Base-by-base conservation (phyloP, 2,329 filamentous ascomycete genomes). In the Exophiala aquamarina region DNA sequence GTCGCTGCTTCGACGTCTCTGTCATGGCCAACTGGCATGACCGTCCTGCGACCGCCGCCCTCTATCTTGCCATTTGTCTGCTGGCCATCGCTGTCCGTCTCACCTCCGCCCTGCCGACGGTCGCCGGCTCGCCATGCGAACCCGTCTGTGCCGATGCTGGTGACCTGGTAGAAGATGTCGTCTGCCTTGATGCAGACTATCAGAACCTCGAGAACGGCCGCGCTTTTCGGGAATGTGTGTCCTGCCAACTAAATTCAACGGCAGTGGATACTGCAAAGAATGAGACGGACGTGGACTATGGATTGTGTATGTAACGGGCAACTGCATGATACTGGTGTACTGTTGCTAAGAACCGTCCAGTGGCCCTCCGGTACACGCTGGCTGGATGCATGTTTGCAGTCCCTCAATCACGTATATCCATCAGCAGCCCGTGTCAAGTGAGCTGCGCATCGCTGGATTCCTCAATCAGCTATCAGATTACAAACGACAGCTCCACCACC, bases 361-460 rank as follows among this genome's bases (percentile, higher is more conserved):
- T 70, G 58, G 73, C 73, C 42, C 63, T 74, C 38, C 70, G 71
- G 32, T 74, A 64, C 51, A 64, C 70, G 1, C 65, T 73, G 31
- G 66, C 69, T 4, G 64, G 61, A 34, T 74, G 71, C 51, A 65
- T 74, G 28, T 74, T 67, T 56, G 69, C 65, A 21, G 68, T 56
- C 20, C 71, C 71, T 6, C 54, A 50, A 43, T 18, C 58, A 60
- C 48, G 62, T 52, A 52, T 69, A 63, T 57, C 61, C 6, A 47
- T 70, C 13, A 72, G 70, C 6, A 71, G 68, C 8, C 70, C 69
- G 3, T 74, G 71, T 46, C 65, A 70, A 36, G 71, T 74, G 11
- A 62, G 66, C 18, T 74, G 71, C 48, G 59, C 64, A n/a, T 42
- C 59, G 0, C 51, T 74, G 23, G 48, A 54, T 37, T 33, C 14